These are phyloP conservation scores for Aspergillus cavernicola DNA, from an alignment of 495 filamentous ascomycete genomes.

Conservation along the genomic window DNA sequence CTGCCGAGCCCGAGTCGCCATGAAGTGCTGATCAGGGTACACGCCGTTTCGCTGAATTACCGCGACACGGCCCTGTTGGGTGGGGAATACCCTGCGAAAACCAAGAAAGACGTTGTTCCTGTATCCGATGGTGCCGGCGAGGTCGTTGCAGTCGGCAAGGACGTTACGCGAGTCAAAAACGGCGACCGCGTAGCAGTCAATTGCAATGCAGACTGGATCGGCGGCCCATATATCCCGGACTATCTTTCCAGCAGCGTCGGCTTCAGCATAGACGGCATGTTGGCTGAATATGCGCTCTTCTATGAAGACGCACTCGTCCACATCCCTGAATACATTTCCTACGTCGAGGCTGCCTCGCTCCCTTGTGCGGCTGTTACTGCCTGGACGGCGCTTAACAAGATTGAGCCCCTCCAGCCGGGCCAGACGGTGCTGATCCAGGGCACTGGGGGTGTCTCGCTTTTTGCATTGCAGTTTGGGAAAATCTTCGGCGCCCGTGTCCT, in stretches of 20 bases:
- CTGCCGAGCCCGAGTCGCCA: conserved; percentile 32
- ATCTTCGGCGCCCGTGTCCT: conserved; percentile 26
- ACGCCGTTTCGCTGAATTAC: conserved; percentile 64
- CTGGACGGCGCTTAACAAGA: conserved; percentile 36
- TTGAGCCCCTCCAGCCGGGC: conserved; percentile 19
- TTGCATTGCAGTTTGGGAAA: conserved; percentile 26
- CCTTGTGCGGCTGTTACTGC: conserved; percentile 37
- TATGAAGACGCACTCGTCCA: conserved; percentile 31
- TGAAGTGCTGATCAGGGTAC: conserved; percentile 61
- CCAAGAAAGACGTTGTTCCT: conserved; percentile 52
- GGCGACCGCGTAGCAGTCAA: conserved; percentile 55
- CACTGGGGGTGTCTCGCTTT: conserved; percentile 31
- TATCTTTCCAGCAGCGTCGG: background rate
- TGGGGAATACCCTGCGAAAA: conserved; percentile 57
- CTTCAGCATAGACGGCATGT: background rate
- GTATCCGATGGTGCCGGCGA: conserved; percentile 67
- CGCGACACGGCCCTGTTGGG: conserved; percentile 64
- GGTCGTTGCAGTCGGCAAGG: conserved; percentile 57
- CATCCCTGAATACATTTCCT: conserved; percentile 25
- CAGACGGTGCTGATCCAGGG: conserved; percentile 31
- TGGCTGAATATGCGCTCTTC: conserved; percentile 20
- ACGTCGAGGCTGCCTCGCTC: conserved; percentile 28
- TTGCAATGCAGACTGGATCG: background rate
- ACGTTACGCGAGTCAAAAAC: conserved; percentile 53
- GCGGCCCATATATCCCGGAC: background rate